Evolutionary conservation across 129 eudicot genomes (phyloP).

Genomic region (Glebionis coronaria): DNA sequence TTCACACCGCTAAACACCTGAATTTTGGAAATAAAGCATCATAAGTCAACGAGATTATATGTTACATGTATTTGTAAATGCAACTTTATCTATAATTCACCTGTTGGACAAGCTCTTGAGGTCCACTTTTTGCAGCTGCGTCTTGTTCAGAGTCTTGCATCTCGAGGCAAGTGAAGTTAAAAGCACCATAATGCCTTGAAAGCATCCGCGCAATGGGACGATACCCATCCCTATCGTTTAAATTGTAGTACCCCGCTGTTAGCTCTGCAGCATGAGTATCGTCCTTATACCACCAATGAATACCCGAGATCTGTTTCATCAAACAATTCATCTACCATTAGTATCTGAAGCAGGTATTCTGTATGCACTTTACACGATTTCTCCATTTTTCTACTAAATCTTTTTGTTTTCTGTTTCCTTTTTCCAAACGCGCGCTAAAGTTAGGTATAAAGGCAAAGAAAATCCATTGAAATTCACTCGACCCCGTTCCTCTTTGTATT

Average conservation of each 20-base stretch:
- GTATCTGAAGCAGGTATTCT: background rate
- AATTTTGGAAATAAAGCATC: conserved; percentile 13
- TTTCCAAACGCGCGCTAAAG: too few species aligned
- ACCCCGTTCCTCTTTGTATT: too few species aligned
- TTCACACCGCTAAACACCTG: conserved; percentile 70
- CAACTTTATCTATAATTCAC: conserved; percentile 22
- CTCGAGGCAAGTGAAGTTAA: conserved; percentile 84
- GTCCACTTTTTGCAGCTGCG: conserved; percentile 62
- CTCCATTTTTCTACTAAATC: background rate
- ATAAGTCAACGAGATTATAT: background rate
- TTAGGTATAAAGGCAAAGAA: too few species aligned
- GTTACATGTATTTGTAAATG: background rate
- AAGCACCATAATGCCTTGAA: conserved; percentile 59
- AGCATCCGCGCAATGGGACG: conserved; percentile 88
- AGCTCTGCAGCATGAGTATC: conserved; percentile 77
- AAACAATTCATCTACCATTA: conserved; percentile 1
- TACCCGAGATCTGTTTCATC: conserved; percentile 67
- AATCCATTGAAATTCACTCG: too few species aligned
- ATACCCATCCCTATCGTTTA: conserved; percentile 72
- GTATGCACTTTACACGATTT: background rate
- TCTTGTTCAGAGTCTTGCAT: conserved; percentile 74
- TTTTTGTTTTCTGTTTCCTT: too few species aligned
- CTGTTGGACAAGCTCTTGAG: conserved; percentile 87
- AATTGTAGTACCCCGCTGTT: conserved; percentile 79
- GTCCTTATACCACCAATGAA: conserved; percentile 92